Conservation (phyloP, 768 basidiomycete genomes). For the Tricholoma sp. region DNA sequence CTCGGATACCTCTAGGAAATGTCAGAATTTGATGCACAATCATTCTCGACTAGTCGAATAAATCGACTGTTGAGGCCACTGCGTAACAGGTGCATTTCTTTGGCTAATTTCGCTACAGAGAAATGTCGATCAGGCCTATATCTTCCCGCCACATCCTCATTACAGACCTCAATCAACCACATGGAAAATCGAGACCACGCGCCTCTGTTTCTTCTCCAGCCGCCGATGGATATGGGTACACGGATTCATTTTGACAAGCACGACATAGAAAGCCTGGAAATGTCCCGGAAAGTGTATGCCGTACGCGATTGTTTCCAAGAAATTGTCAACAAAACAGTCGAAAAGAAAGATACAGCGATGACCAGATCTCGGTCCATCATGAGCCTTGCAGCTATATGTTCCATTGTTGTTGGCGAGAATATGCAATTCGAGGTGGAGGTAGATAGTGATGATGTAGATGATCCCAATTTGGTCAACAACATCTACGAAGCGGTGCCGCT, state of each 20-base stretch:
- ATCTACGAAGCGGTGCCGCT: constrained; percentile 50
- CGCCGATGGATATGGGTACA: constrained; percentile 27
- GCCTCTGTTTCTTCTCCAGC: constrained; percentile 33
- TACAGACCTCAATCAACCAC: background rate
- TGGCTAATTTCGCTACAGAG: constrained; percentile 8
- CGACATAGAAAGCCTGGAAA: constrained; percentile 30
- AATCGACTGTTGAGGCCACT: constrained; percentile 20
- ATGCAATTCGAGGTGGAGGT: constrained; percentile 30
- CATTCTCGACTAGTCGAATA: constrained; percentile 15
- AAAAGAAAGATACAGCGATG: background rate
- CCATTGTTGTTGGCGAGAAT: constrained; percentile 40
- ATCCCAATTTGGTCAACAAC: constrained; percentile 26
- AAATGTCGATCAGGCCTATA: background rate
- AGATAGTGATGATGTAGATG: constrained; percentile 19
- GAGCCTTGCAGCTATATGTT: constrained; percentile 42
- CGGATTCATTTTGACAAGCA: constrained; percentile 29
- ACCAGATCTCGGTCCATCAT: constrained; percentile 15
- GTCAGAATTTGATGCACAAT: constrained; percentile 1
- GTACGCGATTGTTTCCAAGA: constrained; percentile 54
- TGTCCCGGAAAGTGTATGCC: constrained; percentile 45
- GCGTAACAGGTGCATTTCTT: constrained; percentile 18
- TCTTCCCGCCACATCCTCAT: background rate
- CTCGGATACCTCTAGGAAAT: background rate
- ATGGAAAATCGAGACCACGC: constrained; percentile 11
- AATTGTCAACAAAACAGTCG: constrained; percentile 33